These are phyloP conservation scores for Wallacemonas collosoma DNA, from an alignment of 208 protist genomes.

Conservation along the genomic window DNA sequence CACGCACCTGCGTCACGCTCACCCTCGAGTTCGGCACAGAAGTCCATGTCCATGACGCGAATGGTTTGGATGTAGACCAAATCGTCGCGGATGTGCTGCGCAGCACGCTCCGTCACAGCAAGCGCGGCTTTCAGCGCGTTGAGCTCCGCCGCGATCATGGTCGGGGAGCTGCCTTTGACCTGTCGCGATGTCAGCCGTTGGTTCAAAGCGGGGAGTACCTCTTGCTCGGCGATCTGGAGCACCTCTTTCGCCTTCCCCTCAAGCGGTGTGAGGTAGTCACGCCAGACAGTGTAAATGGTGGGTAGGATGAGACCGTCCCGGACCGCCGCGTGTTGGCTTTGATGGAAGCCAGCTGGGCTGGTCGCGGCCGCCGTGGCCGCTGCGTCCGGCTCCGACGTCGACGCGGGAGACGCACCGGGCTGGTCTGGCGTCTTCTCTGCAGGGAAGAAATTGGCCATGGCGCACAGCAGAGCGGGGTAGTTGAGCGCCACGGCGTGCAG, in stretches of 20 bases:
- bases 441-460: slow-evolving; percentile 33
- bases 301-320: slow-evolving; percentile 43
- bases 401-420: no score
- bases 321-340: slow-evolving; percentile 17
- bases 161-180: neutral
- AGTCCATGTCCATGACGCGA: slow-evolving; percentile 52
- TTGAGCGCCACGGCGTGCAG: slow-evolving; percentile 34
- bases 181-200: neutral
- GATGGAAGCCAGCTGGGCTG: slow-evolving; percentile 15
- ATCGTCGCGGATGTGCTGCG: slow-evolving; percentile 41
- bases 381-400: no score
- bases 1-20: neutral
- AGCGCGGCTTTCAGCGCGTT: slow-evolving; percentile 14
- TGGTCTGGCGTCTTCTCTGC: neutral
- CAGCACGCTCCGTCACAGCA: slow-evolving; percentile 23
- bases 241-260: slow-evolving; percentile 43
- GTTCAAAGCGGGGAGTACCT: slow-evolving; percentile 35
- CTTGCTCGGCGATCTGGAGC: slow-evolving; percentile 37
- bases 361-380: slow-evolving; percentile 1
- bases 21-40: slow-evolving; percentile 14
- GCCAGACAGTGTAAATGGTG: slow-evolving; percentile 54
- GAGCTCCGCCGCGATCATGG: neutral
- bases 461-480: slow-evolving; percentile 43
- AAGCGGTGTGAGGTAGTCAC: slow-evolving; percentile 52
- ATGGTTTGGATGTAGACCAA: slow-evolving; percentile 59